These are phyloP conservation scores for Pichia sporocuriosa DNA, from an alignment of 805 yeast species.

Conservation along the genomic window DNA sequence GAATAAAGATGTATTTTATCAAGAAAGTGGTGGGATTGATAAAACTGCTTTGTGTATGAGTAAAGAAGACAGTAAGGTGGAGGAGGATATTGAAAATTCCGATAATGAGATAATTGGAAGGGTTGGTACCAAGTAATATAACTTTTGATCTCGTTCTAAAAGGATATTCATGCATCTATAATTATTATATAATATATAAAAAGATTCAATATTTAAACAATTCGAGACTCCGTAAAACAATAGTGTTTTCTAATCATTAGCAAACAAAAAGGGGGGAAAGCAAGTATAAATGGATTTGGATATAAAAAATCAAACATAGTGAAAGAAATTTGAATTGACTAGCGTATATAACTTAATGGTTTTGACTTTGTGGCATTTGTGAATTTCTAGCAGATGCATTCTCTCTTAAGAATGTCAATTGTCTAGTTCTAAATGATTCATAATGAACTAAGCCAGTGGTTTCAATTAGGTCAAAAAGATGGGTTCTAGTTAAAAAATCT, in stretches of 20 bases:
- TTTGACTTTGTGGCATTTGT: slow-evolving; percentile 20
- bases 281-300: neutral
- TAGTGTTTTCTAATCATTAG: slow-evolving; percentile 1
- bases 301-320: neutral
- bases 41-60: neutral
- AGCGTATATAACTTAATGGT: slow-evolving; percentile 2
- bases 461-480: slow-evolving; percentile 91
- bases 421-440: slow-evolving; percentile 90
- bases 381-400: slow-evolving; percentile 50
- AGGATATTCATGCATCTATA: too few species aligned
- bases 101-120: neutral
- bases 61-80: slow-evolving; percentile 1
- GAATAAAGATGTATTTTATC: neutral
- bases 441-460: slow-evolving; percentile 83
- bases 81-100: neutral
- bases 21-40: neutral
- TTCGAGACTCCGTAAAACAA: too few species aligned
- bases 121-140: neutral
- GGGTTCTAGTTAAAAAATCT: slow-evolving; percentile 91
- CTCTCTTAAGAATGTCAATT: slow-evolving; percentile 88
- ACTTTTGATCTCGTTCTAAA: too few species aligned
- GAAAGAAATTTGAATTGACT: neutral
- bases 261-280: too few species aligned
- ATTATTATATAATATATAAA: too few species aligned
- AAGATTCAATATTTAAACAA: too few species aligned